Base-by-base conservation (phyloP, 2,329 filamentous ascomycete species). In the Sclerotinia trifoliorum region DNA sequence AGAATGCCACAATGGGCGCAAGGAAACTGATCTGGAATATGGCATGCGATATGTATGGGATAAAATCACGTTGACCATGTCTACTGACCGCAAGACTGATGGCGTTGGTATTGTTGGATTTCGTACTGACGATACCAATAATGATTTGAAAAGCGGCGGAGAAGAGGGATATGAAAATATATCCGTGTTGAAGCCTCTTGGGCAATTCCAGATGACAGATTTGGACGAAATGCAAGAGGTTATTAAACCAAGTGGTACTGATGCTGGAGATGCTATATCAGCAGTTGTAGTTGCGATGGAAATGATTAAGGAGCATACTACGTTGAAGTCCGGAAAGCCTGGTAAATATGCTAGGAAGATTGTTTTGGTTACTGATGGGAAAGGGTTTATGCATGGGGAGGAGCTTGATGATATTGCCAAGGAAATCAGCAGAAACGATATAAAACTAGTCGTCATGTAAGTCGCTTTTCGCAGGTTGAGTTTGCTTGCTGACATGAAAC, bases 11-110 rank as follows among this genome's bases (percentile, higher is more conserved):
- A 84, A 87, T 80, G 92, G 90, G 35, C 88, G 95, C 73, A 78
- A 82, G 26, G 86, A 94, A 78, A 90, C 90, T 3, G 91, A 98
- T 78, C 85, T 99, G 24, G 92, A 97, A 70, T 99, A 90, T 88
- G 87, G 88, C 60, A 89, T 98, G 87, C 87, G 88, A 71, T 99
- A 97, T 80, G 86, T 98, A 62, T 99, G 94, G 94, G 94, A 98
- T 83, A 95, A 92, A 78, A 91, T 96, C 73, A 90, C 89, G 6
- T 87, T 86, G 10, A 92, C 89, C 4, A 90, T 93, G 79, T 80
- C 84, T 57, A 78, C 78, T 42, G 89, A 87, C 39, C 86, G 92
- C 62, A 94, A 93, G 78, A 93, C 90, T 0, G 86, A 88, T 75
- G 86, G 85, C 29, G 81, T 93, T 57, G 91, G 93, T n/a, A 90